Percentiles rank a stretch among this genome's conserved stretches.
Conservation (phyloP, 225 moss, liverwort and hornwort genomes). For the Polytrichum formosum region DNA sequence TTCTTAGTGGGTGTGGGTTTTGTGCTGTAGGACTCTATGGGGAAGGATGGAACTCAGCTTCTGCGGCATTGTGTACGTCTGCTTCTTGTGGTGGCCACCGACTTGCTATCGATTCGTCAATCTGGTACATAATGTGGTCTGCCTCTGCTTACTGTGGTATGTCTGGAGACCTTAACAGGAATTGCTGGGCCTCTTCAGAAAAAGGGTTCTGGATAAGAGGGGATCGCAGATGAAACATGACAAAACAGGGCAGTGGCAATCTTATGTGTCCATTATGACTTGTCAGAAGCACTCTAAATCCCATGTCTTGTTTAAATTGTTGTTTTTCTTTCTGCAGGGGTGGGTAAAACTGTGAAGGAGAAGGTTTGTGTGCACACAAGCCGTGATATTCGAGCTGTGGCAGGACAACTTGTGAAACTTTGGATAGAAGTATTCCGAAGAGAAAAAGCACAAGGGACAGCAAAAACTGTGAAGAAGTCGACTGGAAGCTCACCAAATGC, state of each 20-base stretch:
- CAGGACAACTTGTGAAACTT: conserved; percentile 67
- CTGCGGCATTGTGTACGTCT: conserved; percentile 65
- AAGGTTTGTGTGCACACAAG: conserved; percentile 72
- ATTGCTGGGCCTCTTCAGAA: background rate
- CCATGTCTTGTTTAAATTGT: background rate
- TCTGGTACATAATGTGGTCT: conserved; percentile 32
- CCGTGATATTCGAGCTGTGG: conserved; percentile 64
- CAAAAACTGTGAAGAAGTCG: conserved; percentile 34
- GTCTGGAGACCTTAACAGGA: no score
- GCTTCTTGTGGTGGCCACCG: conserved; percentile 65
- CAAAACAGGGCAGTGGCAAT: background rate
- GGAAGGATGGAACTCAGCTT: conserved; percentile 71
- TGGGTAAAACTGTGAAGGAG: conserved; percentile 65
- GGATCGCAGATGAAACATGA: background rate
- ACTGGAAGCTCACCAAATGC: conserved; percentile 34
- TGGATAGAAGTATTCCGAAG: conserved; percentile 64
- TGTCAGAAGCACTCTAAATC: no score
- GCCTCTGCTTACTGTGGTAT: no score
- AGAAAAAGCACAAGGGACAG: conserved; percentile 54
- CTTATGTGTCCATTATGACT: no score
- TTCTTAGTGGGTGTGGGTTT: background rate
- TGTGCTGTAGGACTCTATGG: conserved; percentile 58
- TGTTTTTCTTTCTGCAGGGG: conserved; percentile 29
- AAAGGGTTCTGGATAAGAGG: background rate
- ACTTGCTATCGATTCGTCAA: conserved; percentile 56